phyloP scores from a whole-genome alignment of 2,329 filamentous ascomycete species.

The Aspergillus clavatus region DNA sequence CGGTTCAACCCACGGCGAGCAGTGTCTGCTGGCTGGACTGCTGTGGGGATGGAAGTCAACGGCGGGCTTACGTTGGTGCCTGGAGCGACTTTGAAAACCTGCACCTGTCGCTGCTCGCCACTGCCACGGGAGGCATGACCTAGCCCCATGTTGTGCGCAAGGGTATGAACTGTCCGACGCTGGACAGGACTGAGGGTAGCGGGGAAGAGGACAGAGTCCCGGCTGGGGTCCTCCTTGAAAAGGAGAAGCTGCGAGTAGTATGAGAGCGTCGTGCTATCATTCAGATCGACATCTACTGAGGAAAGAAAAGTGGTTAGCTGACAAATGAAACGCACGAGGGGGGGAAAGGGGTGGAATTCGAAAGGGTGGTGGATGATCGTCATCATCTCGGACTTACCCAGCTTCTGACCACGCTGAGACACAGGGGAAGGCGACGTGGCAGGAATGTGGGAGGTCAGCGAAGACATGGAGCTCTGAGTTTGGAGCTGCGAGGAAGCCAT shows the following conservation, averaged over 20 bases:
- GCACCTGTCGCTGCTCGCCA: slow-evolving; percentile 82
- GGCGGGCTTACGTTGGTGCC: slow-evolving; percentile 56
- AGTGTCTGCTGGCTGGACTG: slow-evolving; percentile 66
- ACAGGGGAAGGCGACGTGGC: slow-evolving; percentile 64
- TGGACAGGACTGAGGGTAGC: slow-evolving; percentile 74
- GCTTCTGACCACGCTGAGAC: slow-evolving; percentile 46
- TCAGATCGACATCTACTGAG: slow-evolving; percentile 78
- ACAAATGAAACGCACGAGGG: too few species aligned
- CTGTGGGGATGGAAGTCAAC: slow-evolving; percentile 56
- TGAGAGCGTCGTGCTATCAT: slow-evolving; percentile 78
- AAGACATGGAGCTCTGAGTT: slow-evolving; percentile 81
- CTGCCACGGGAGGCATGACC: slow-evolving; percentile 86
- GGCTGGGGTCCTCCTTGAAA: slow-evolving; percentile 73
- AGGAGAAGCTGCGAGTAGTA: slow-evolving; percentile 88
- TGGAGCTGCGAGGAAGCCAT: slow-evolving; percentile 63
- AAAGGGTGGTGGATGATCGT: background rate
- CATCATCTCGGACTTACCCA: slow-evolving; percentile 26
- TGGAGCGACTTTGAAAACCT: slow-evolving; percentile 64
- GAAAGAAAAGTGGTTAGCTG: too few species aligned
- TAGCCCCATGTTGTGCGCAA: slow-evolving; percentile 91
- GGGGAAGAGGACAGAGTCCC: slow-evolving; percentile 81
- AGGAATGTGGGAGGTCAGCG: slow-evolving; percentile 62
- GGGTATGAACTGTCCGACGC: slow-evolving; percentile 83
- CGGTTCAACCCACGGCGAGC: slow-evolving; percentile 82
- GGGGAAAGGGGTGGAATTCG: too few species aligned